Evolutionary conservation across 441 rosid species (phyloP).

Genomic region (Mallotus japonicus): DNA sequence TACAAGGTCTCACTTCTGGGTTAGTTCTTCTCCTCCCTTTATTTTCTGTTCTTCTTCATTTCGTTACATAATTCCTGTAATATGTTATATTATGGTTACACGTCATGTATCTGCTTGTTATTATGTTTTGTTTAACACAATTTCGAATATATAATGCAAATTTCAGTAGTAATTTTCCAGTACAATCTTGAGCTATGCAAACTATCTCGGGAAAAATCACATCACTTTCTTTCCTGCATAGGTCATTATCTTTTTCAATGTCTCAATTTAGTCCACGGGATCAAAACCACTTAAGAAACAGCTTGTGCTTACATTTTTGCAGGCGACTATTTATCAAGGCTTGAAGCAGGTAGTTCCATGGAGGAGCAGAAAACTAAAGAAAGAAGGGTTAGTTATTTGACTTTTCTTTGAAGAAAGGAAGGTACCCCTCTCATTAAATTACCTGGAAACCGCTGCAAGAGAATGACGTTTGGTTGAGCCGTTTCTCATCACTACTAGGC

Average conservation of each 20-base stretch:
- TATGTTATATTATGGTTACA: neutral
- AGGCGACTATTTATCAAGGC: constrained; percentile 61
- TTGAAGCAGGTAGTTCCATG: constrained; percentile 69
- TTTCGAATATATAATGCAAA: no score
- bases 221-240: neutral
- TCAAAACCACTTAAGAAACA: neutral
- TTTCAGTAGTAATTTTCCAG: no score
- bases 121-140: no score
- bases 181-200: no score
- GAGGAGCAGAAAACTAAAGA: constrained; percentile 52
- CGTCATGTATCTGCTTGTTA: neutral
- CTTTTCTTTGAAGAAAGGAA: neutral
- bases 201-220: no score
- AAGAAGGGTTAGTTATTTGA: constrained; percentile 38
- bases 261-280: neutral
- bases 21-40: constrained; percentile 26
- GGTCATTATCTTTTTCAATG: no score
- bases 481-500: neutral
- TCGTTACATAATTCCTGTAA: no score
- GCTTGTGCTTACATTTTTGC: constrained; percentile 28
- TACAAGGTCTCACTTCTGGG: constrained; percentile 70
- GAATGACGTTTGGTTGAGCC: constrained; percentile 8
- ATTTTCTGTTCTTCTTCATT: neutral
- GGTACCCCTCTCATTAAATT: constrained; percentile 10
- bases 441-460: constrained; percentile 12